Percentiles rank a stretch among this genome's conserved stretches.
Conservation (phyloP, 2,329 filamentous ascomycete genomes). For the Polytolypa hystricis region DNA sequence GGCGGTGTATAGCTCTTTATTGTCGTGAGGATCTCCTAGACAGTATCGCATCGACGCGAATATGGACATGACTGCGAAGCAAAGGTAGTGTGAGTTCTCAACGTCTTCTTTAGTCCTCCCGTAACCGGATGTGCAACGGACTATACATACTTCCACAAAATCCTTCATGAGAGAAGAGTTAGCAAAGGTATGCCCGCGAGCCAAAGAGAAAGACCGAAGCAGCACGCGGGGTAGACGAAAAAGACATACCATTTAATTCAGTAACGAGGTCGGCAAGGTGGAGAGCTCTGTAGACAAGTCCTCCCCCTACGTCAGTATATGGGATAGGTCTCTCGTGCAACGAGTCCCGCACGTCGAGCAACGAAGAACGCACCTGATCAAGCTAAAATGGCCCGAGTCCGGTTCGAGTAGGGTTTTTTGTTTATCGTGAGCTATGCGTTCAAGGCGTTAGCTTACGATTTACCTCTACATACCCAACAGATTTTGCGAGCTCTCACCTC, state of each 20-base stretch:
- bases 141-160: constrained; percentile 37
- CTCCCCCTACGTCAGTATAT: too few species aligned
- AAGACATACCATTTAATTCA: constrained; percentile 36
- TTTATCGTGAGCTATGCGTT: constrained; percentile 35
- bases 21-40: constrained; percentile 55
- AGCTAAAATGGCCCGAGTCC: constrained; percentile 40
- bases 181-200: too few species aligned
- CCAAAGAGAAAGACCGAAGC: neutral
- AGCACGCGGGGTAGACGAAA: neutral
- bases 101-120: too few species aligned
- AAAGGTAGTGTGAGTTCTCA: constrained; percentile 12
- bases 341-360: too few species aligned
- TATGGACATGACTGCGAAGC: constrained; percentile 65
- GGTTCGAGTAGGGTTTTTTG: constrained; percentile 39
- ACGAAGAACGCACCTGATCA: constrained; percentile 32
- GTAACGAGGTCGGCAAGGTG: constrained; percentile 42
- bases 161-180: constrained; percentile 21
- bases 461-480: constrained; percentile 5
- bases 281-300: constrained; percentile 32
- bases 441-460: constrained; percentile 9
- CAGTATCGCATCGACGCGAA: constrained; percentile 93
- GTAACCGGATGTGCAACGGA: constrained; percentile 4
- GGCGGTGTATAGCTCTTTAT: constrained; percentile 66
- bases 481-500: constrained; percentile 7
- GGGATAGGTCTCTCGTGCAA: too few species aligned